phyloP scores from a whole-genome alignment of 1,139 yeast species.

The Candida sp. region DNA sequence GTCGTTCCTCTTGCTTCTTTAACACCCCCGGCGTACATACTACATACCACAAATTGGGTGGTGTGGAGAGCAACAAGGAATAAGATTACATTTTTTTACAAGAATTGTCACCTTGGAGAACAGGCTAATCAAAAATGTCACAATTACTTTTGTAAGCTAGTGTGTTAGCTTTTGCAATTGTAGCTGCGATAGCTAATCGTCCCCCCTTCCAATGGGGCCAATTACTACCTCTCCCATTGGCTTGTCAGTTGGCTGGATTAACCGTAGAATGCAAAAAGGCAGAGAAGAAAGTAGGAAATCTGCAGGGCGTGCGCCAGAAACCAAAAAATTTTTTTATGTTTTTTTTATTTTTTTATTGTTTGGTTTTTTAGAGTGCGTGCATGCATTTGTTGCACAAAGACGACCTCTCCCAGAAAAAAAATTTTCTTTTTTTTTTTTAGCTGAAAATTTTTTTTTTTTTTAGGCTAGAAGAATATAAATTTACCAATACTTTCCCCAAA shows the following conservation, averaged over 20 bases:
- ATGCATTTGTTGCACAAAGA: neutral
- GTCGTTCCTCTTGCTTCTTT: neutral
- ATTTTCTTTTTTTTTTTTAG: slow-evolving; percentile 1
- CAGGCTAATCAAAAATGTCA: neutral
- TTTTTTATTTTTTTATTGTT: neutral
- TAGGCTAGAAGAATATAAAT: neutral
- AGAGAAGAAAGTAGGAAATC: too few species aligned
- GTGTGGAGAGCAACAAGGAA: neutral
- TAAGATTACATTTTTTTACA: neutral
- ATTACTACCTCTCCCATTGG: too few species aligned
- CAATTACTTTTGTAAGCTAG: too few species aligned
- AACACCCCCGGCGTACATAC: too few species aligned
- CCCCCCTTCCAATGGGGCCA: too few species aligned
- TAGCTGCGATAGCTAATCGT: too few species aligned
- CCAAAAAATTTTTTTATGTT: neutral
- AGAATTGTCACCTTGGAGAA: neutral
- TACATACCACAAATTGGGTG: too few species aligned
- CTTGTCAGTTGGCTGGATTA: too few species aligned
- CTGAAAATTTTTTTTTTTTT: slow-evolving; percentile 1
- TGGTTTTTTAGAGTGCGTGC: neutral
- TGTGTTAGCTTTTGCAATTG: too few species aligned
- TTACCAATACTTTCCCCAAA: slow-evolving; percentile 3
- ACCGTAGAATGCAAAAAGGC: neutral
- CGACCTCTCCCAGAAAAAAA: neutral
- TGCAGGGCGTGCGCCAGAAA: neutral